A percentile compares a stretch with the other conserved stretches of the same genome.
These are phyloP conservation scores for Boletus edulis DNA, from an alignment of 768 basidiomycete species.

Conservation along the genomic window DNA sequence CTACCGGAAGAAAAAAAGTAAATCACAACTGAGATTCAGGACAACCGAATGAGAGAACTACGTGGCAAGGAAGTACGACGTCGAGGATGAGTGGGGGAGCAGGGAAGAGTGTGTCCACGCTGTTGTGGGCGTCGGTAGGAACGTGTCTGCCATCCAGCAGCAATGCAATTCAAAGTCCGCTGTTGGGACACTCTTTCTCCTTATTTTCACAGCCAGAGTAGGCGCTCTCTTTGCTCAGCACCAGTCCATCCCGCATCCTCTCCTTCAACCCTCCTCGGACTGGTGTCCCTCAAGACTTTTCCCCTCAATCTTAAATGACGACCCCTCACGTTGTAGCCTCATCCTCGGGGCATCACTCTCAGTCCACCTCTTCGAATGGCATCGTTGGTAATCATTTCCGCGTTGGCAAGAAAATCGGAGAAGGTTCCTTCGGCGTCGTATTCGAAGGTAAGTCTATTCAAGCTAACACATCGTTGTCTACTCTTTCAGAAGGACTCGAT, in stretches of 20 bases:
- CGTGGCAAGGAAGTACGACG: too few species aligned
- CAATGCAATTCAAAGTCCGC: slow-evolving; percentile 34
- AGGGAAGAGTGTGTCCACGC: neutral
- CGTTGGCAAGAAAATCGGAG: slow-evolving; percentile 98
- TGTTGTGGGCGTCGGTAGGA: slow-evolving; percentile 8
- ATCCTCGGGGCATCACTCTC: slow-evolving; percentile 66
- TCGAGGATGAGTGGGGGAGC: neutral
- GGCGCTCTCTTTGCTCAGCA: slow-evolving; percentile 21
- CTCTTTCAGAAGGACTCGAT: neutral
- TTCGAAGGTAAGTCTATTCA: slow-evolving; percentile 73
- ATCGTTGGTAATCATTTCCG: slow-evolving; percentile 80
- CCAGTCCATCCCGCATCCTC: slow-evolving; percentile 20
- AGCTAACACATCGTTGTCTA: neutral
- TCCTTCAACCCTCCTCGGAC: slow-evolving; percentile 27
- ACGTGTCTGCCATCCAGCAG: slow-evolving; percentile 28
- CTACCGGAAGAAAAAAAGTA: neutral
- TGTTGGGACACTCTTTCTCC: slow-evolving; percentile 20
- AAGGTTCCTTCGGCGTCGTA: slow-evolving; percentile 98
- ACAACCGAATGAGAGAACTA: neutral
- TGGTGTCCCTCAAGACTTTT: slow-evolving; percentile 23
- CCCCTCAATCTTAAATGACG: slow-evolving; percentile 46
- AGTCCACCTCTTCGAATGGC: slow-evolving; percentile 61
- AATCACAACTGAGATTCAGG: slow-evolving; percentile 1
- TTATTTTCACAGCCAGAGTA: slow-evolving; percentile 27
- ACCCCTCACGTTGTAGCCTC: slow-evolving; percentile 85